A percentile compares a stretch with the other conserved stretches of the same genome.
Evolutionary conservation across 2,329 filamentous ascomycete species (phyloP).

Genomic region (Ascochyta lentis): DNA sequence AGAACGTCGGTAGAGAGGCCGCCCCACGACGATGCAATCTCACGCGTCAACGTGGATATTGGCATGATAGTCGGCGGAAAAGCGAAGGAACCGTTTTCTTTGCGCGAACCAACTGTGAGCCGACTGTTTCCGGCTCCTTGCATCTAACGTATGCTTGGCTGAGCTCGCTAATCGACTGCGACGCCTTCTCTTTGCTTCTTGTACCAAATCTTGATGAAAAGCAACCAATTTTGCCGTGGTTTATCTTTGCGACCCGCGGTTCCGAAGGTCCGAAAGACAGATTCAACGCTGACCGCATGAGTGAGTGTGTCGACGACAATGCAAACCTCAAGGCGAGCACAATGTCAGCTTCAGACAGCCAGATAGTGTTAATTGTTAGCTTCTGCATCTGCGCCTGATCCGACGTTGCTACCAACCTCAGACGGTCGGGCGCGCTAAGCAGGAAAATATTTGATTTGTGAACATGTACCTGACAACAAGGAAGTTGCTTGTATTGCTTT

Average conservation of each 20-base stretch:
- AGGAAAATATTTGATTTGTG: neutral
- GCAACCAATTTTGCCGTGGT: neutral
- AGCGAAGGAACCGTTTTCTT: neutral
- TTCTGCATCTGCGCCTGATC: neutral
- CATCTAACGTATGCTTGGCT: neutral
- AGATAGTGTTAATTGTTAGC: neutral
- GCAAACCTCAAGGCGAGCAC: neutral
- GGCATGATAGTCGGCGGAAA: neutral
- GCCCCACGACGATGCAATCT: slow-evolving; percentile 1
- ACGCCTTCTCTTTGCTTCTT: slow-evolving; percentile 8
- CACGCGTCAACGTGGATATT: neutral
- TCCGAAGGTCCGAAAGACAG: neutral
- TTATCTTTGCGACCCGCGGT: neutral
- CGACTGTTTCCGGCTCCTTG: neutral
- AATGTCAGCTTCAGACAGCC: neutral
- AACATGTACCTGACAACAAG: neutral
- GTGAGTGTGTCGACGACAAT: neutral
- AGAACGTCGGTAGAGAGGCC: neutral
- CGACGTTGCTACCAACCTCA: neutral
- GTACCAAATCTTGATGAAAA: slow-evolving; percentile 1
- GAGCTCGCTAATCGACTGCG: slow-evolving; percentile 6
- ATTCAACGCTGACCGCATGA: neutral
- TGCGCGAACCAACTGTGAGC: slow-evolving; percentile 3
- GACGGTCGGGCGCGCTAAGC: slow-evolving; percentile 1
- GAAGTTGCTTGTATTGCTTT: slow-evolving; percentile 3